Base-by-base conservation (phyloP, 495 filamentous ascomycete species). In the Aspergillus bridgeri region DNA sequence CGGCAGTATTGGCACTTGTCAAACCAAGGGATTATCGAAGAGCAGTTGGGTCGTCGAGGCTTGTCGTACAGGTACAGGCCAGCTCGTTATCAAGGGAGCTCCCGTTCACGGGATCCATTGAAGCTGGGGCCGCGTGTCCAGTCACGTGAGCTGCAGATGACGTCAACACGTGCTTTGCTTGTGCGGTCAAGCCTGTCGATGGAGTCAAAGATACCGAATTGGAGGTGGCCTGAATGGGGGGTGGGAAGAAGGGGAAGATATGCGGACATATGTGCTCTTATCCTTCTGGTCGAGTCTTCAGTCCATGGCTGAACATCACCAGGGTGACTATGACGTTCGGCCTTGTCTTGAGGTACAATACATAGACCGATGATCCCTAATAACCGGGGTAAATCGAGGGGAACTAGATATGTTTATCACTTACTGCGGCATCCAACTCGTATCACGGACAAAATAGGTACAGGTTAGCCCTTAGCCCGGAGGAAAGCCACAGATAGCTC, bases 111-210 rank as follows among this genome's bases (percentile, higher is more conserved):
- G 56, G 56, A 42, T 53, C 50, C 56, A 53, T 43, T 25, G 48
- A 50, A 51, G 29, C 48, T 22, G 33, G 33, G 57, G 53, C 56
- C 53, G 60, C 57, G 56, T 58, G 57, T 62, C 42, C 20, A 58
- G 9, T 62, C 63, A 65, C 60, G 63, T 65, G 62, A 60, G 3
- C 5, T 21, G 23, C 9, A 6, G 43, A 33, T 55, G 43, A 51
- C 48, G 48, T 51, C 48, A 51, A 51, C 33, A 1, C 25, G 48
- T 33, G 25, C 24, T 25, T 25, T n/a, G 20, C 15, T n/a, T 15
- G 46, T 48, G 46, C 46, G n/a, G n/a, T n/a, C n/a, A n/a, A n/a
- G 27, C 6, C 27, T 29, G 27, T 29, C 11, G 27, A 29, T 23
- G 19, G 5, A 22, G 33, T 23, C 33, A 38, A 38, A 38, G 33